Base-by-base conservation (phyloP, 2,329 filamentous ascomycete genomes). In the Dactylellina haptotyla region DNA sequence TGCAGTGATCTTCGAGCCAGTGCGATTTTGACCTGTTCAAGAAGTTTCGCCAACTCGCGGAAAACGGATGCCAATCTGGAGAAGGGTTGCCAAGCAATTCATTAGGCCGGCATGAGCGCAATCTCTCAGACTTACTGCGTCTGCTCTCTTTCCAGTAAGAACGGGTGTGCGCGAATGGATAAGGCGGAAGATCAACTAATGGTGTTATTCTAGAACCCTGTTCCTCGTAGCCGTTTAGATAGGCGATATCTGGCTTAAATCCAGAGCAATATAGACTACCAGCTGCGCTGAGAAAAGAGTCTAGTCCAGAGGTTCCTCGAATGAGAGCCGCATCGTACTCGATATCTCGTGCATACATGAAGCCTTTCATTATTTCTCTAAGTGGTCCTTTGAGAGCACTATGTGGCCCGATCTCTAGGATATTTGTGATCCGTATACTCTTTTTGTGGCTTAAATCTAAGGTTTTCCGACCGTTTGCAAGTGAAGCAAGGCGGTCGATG, bases 1-100 rank as follows among this genome's bases (percentile, higher is more conserved):
- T 48, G n/a, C 39, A 62, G 23, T 70, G 65, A 34, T 70, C 65
- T 43, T 70, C 56, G 16, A 70, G 20, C 65, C 65, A 70, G 5
- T 45, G 37, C 0, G 41, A 56, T 25, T 30, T 70, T 3, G 65
- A 46, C 6, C 48, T 26, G 30, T 16, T 70, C 14, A 70, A 20
- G 30, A 62, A 48, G 30, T 70, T 70, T 8, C 65, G 39, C 65
- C 65, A 70, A 18, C 34, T 57, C 4, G 45, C 65, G 25, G 18
- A 50, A 23, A 56, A 50, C 20, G 65, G 65, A 8, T 70, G 65
- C 65, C 56, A 70, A 25, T 70, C 65, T 25, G 65, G 56, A 18
- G 65, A 54, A 16, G 46, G 65, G 6, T 30, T 57, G 3, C 65
- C 65, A 2, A 70, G 41, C 10, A 70, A 20, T 12, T 62, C 56